Evolutionary conservation across 495 filamentous ascomycete species (phyloP), one percentile per base, ranked within the genome.

Genomic region (Penicillium lagena): DNA sequence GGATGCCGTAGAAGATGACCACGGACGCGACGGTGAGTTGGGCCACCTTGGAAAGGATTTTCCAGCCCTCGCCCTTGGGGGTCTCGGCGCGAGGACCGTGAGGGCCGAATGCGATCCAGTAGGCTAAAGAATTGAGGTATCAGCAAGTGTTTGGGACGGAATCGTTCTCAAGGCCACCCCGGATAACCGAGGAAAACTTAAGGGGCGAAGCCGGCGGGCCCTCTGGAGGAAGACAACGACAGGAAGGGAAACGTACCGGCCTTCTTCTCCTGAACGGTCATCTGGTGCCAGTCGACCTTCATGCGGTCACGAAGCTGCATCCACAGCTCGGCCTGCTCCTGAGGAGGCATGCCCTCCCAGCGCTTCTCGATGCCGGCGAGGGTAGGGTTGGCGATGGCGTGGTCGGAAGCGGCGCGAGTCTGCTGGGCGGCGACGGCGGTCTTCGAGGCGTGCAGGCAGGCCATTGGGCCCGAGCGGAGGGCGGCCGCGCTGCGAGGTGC

Each of bases 281-380:
- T 75, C 56, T 96, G 87, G 59, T 85, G 77, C 93, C 93, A 98
- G 68, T 87, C 87, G 51, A 76, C 82, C 86, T 96, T 97, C 93
- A 97, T 97, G 58, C 93, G 83, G 74, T 98, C 93, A 58, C 93
- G 76, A 64, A 98, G 76, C 56, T 85, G 75, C 93, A 98, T 98
- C 91, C 91, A 98, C 55, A 98, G 72, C 62, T 97, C 93, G 48
- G 94, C 93, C 81, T 98, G 93, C 80, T 98, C 93, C 76, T 94
- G 87, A 45, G 90, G 89, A 32, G 89, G 90, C 87, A 98, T 87
- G 45, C 64, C 78, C 76, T 98, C 93, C 93, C 93, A 98, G 71
- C 93, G 77, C 87, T 96, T 97, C 83, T 98, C 93, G 63, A 98
- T 96, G 72, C 94, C 85, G 67, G 89, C 87, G 50, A 98, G 82